Evolutionary conservation across 805 yeast genomes (phyloP).

Genomic region (Aciculoconidium aculeatum): DNA sequence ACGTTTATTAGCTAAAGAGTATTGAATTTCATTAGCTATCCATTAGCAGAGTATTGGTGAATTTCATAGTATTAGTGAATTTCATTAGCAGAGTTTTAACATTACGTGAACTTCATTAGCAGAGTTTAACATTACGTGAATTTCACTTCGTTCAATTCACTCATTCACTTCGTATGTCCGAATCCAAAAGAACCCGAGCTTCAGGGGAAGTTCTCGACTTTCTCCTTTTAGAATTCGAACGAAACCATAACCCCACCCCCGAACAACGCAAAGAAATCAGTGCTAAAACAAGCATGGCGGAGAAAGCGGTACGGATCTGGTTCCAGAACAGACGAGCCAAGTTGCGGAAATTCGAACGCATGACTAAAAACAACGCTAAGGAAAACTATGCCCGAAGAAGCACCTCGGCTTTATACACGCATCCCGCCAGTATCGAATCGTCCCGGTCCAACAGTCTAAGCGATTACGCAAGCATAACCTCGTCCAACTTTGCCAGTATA

Average conservation of each 20-base stretch:
- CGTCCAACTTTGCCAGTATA: slow-evolving; percentile 2
- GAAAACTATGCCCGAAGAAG: no score
- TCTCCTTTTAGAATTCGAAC: slow-evolving; percentile 61
- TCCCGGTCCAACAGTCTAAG: slow-evolving; percentile 20
- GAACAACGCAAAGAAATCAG: slow-evolving; percentile 66
- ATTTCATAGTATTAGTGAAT: no score
- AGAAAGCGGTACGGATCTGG: slow-evolving; percentile 88
- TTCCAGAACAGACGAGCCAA: slow-evolving; percentile 86
- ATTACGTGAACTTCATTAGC: no score
- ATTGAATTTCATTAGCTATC: no score
- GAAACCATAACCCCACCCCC: slow-evolving; percentile 71
- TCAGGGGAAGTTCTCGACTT: slow-evolving; percentile 74
- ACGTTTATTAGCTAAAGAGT: no score
- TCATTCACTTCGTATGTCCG: no score
- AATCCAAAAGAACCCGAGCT: slow-evolving; percentile 59
- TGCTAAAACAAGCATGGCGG: slow-evolving; percentile 72
- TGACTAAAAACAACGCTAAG: slow-evolving; percentile 11
- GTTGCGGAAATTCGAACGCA: slow-evolving; percentile 58
- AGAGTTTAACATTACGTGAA: no score
- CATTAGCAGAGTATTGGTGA: no score
- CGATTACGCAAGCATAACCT: slow-evolving; percentile 1
- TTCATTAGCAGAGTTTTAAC: no score
- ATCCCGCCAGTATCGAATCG: slow-evolving; percentile 14
- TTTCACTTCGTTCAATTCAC: no score
- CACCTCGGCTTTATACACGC: no score